A percentile compares a stretch with the other conserved stretches of the same genome.
These are phyloP conservation scores for Acacia acuminata DNA, from an alignment of 306 rosid genomes.

Conservation along the genomic window DNA sequence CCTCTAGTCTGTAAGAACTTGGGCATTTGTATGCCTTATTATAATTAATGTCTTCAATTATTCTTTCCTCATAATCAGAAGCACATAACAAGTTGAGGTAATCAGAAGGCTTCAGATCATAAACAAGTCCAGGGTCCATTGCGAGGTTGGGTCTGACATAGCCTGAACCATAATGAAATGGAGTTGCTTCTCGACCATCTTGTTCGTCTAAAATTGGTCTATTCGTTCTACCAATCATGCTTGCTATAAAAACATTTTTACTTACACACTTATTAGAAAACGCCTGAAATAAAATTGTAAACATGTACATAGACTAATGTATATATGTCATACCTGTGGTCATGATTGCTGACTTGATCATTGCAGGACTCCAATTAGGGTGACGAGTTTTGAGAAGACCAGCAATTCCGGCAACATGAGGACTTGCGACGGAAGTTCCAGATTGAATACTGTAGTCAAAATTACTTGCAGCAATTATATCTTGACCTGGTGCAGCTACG, in stretches of 20 bases:
- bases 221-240: neutral
- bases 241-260: neutral
- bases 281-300: neutral
- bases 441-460: neutral
- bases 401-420: neutral
- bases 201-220: neutral
- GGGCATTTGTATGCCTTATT: neutral
- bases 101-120: neutral
- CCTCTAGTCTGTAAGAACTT: neutral
- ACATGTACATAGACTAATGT: neutral
- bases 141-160: neutral
- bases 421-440: neutral
- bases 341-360: conserved; percentile 1
- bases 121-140: conserved; percentile 5
- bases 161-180: neutral
- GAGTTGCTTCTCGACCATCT: neutral
- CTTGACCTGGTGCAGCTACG: neutral
- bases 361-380: neutral
- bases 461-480: neutral
- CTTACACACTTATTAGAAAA: neutral
- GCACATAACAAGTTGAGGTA: neutral
- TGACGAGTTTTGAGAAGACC: neutral
- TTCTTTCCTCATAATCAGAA: neutral
- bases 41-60: neutral
- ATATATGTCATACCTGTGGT: neutral